phyloP scores from a whole-genome alignment of 257 asterid genomes.

The Solanum chiquidenum region DNA sequence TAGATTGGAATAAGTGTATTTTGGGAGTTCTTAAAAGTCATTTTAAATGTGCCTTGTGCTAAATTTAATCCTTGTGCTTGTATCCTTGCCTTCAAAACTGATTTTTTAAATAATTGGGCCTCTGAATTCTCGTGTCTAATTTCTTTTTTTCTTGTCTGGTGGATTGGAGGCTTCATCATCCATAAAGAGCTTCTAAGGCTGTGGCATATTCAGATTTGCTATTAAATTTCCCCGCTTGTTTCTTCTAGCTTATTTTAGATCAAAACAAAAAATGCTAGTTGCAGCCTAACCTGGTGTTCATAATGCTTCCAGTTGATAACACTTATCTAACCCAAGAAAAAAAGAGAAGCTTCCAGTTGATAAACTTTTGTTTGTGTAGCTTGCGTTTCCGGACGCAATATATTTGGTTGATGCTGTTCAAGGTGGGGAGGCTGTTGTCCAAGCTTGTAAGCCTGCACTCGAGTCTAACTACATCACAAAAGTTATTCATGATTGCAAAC shows the following conservation, averaged over 20 bases:
- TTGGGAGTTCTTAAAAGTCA: neutral
- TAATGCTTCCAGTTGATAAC: neutral
- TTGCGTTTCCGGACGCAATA: conserved; percentile 84
- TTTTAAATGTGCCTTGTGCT: neutral
- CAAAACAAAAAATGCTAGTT: neutral
- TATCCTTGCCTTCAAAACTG: neutral
- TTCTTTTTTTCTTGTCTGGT: neutral
- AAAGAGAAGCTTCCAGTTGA: neutral
- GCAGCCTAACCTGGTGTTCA: neutral
- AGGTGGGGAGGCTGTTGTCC: conserved; percentile 73
- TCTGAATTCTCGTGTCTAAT: neutral
- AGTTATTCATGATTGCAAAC: conserved; percentile 97
- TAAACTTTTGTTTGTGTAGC: conserved; percentile 35
- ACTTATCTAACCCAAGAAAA: neutral
- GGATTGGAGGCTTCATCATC: neutral
- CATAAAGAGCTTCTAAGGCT: neutral
- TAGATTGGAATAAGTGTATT: neutral
- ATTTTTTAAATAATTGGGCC: neutral
- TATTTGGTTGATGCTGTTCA: conserved; percentile 93
- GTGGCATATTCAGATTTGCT: neutral
- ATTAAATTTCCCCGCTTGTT: neutral
- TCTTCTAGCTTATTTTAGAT: neutral
- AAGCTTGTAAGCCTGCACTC: conserved; percentile 98
- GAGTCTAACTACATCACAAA: conserved; percentile 87
- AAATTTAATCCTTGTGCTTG: neutral